Evolutionary conservation across 169 alveolate genomes (phyloP).

Genomic region (Eimeria zaria): DNA sequence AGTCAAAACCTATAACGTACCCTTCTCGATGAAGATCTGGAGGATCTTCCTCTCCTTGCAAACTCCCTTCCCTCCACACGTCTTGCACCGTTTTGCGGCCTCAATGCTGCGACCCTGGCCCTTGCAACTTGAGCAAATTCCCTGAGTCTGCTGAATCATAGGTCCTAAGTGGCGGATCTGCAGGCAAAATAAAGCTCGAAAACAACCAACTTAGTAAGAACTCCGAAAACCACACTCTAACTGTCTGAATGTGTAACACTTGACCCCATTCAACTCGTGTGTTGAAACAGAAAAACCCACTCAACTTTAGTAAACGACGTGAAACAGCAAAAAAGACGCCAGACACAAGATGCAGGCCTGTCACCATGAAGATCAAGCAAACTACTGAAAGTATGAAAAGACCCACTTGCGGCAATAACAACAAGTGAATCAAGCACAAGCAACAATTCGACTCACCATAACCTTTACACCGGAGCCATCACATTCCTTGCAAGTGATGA

Average conservation of each 20-base stretch:
- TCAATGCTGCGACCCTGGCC: conserved; percentile 95
- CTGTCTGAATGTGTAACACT: not conserved
- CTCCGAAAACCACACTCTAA: not conserved
- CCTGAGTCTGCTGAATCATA: conserved; percentile 91
- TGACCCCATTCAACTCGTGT: not conserved
- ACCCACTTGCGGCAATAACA: not conserved
- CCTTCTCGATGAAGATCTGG: conserved; percentile 97
- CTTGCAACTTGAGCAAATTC: conserved; percentile 94
- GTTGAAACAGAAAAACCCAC: not conserved
- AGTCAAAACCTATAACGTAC: conserved; percentile 86
- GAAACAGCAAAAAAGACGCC: not conserved
- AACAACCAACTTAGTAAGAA: not conserved
- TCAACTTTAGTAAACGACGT: not conserved
- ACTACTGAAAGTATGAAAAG: not conserved
- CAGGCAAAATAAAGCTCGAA: not conserved
- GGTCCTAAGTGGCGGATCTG: conserved; percentile 86
- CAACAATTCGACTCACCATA: conserved; percentile 56
- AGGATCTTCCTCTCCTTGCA: conserved; percentile 95
- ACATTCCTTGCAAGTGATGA: conserved; percentile 96
- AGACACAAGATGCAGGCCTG: not conserved
- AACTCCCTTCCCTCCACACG: conserved; percentile 93
- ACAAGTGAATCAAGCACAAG: not conserved
- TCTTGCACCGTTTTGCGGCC: conserved; percentile 95
- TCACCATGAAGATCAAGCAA: not conserved
- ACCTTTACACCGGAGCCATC: conserved; percentile 95